Evolutionary conservation across 225 moss, liverwort and hornwort species (phyloP).

Genomic region (Polytrichum commune): DNA sequence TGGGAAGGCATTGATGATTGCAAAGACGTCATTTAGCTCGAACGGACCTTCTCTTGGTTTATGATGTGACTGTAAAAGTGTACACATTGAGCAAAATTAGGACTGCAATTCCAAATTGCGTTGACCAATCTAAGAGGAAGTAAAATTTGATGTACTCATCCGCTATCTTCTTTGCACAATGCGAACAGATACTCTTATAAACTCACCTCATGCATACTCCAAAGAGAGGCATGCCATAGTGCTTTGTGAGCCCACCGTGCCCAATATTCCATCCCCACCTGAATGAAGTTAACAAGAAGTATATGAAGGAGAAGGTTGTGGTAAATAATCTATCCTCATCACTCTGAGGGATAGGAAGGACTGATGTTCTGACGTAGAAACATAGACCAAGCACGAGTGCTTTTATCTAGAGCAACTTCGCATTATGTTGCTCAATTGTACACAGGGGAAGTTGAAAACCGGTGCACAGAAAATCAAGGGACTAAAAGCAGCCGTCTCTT

Average conservation of each 20-base stretch:
- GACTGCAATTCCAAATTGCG: background rate
- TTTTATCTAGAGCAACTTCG: too few relatives aligned
- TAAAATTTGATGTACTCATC: too few relatives aligned
- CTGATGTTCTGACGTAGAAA: too few relatives aligned
- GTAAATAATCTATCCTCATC: too few relatives aligned
- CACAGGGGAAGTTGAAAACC: too few relatives aligned
- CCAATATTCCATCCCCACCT: slow-evolving; percentile 99
- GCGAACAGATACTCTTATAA: background rate
- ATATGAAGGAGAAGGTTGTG: too few relatives aligned
- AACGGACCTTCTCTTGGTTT: slow-evolving; percentile 87
- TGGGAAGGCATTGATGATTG: slow-evolving; percentile 87
- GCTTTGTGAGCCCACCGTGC: slow-evolving; percentile 98
- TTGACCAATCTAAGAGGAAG: background rate
- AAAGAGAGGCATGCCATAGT: slow-evolving; percentile 93
- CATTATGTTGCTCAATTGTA: too few relatives aligned
- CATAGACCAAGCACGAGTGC: too few relatives aligned
- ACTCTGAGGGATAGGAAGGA: too few relatives aligned
- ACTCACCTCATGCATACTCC: slow-evolving; percentile 94
- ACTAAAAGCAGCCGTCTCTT: slow-evolving; percentile 4
- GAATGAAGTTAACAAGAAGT: slow-evolving; percentile 8
- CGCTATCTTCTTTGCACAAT: background rate
- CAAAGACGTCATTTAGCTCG: slow-evolving; percentile 88
- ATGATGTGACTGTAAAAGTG: slow-evolving; percentile 68
- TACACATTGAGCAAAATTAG: background rate
- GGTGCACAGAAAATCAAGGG: background rate